A percentile compares a stretch with the other conserved stretches of the same genome.
Evolutionary conservation across 805 yeast species (phyloP).

Genomic region (Candida pseudoglaebosa): DNA sequence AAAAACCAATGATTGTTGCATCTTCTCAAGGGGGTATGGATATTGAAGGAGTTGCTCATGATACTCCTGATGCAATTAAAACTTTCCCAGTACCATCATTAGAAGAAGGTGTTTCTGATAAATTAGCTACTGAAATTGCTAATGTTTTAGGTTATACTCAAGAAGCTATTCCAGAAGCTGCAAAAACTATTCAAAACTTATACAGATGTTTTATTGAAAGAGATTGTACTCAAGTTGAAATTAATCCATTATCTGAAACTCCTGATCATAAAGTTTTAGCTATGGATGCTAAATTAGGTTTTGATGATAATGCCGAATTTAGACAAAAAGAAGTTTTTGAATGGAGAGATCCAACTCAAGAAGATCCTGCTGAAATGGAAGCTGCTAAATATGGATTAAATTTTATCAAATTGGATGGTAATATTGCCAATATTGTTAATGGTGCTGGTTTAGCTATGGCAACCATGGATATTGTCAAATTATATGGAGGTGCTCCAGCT

Average conservation of each 20-base stretch:
- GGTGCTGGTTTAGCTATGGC: constrained; percentile 99
- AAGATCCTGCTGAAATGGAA: constrained; percentile 94
- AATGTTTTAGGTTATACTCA: constrained; percentile 74
- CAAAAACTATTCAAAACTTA: constrained; percentile 77
- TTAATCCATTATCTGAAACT: constrained; percentile 95
- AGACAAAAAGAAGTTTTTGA: constrained; percentile 92
- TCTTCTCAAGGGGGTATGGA: constrained; percentile 99
- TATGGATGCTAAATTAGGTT: constrained; percentile 98
- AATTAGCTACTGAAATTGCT: constrained; percentile 73
- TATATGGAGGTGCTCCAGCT: constrained; percentile 98
- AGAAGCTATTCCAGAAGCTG: constrained; percentile 80
- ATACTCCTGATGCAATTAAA: constrained; percentile 87
- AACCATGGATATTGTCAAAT: constrained; percentile 98
- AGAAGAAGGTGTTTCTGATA: constrained; percentile 74
- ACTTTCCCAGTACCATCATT: constrained; percentile 73
- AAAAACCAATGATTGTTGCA: constrained; percentile 89
- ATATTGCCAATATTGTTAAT: constrained; percentile 97
- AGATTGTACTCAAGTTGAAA: constrained; percentile 98
- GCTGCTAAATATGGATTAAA: constrained; percentile 89
- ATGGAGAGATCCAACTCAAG: constrained; percentile 97
- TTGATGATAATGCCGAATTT: constrained; percentile 94
- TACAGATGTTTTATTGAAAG: constrained; percentile 85
- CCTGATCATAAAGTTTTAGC: constrained; percentile 86
- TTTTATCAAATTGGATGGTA: constrained; percentile 97
- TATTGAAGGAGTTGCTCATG: constrained; percentile 96